These are phyloP conservation scores for Nothophoma quercina DNA, from an alignment of 2,329 filamentous ascomycete species.

Conservation along the genomic window DNA sequence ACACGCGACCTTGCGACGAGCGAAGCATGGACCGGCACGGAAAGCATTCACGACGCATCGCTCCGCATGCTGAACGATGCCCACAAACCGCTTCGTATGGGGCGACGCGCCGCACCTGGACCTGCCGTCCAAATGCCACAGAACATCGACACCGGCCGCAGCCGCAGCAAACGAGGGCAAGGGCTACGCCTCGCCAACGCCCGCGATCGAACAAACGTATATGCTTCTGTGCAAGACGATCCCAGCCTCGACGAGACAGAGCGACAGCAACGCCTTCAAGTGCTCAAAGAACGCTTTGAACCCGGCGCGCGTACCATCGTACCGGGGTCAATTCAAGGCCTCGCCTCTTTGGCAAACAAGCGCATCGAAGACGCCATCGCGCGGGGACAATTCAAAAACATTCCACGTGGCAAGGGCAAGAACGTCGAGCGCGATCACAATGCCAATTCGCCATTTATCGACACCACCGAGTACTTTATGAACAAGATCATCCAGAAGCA, in stretches of 20 bases:
- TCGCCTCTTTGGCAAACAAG: slow-evolving; percentile 87
- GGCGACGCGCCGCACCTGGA: slow-evolving; percentile 26
- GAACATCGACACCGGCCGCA: slow-evolving; percentile 47
- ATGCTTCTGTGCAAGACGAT: slow-evolving; percentile 59
- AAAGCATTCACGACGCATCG: slow-evolving; percentile 76
- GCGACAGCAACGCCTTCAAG: slow-evolving; percentile 71
- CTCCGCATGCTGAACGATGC: slow-evolving; percentile 77
- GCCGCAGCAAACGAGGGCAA: slow-evolving; percentile 45
- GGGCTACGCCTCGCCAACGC: slow-evolving; percentile 62
- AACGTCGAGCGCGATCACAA: slow-evolving; percentile 82
- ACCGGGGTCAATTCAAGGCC: slow-evolving; percentile 78
- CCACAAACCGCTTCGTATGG: slow-evolving; percentile 59
- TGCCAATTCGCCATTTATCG: slow-evolving; percentile 86
- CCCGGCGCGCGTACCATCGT: slow-evolving; percentile 76
- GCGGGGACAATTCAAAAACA: slow-evolving; percentile 85
- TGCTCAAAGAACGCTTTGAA: slow-evolving; percentile 82
- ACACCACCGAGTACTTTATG: slow-evolving; percentile 97
- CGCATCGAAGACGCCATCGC: slow-evolving; percentile 93
- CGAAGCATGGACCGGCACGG: slow-evolving; percentile 79
- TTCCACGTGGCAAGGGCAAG: slow-evolving; percentile 73
- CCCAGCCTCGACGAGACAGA: slow-evolving; percentile 72
- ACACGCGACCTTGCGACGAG: slow-evolving; percentile 73
- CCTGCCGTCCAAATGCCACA: slow-evolving; percentile 35
- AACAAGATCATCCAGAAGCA: slow-evolving; percentile 98
- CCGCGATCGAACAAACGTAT: slow-evolving; percentile 65